Evolutionary conservation across 176 grass and related monocot genomes (phyloP), one percentile per base, ranked within the genome.

Genomic region (Otatea glauca): DNA sequence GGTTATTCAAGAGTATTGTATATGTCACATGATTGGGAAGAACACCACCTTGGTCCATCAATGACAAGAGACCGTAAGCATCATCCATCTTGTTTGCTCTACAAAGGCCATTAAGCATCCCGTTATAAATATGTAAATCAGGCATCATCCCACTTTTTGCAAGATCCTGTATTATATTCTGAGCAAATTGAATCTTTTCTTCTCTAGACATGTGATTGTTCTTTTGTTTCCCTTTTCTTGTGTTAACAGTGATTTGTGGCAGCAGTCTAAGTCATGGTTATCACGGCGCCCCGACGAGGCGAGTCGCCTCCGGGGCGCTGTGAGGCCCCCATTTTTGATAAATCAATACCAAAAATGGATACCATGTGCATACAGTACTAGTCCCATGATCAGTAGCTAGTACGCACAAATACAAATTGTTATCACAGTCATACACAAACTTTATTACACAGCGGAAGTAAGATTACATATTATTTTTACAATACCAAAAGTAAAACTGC

Each of bases 71-170:
- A 16, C 68, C 68, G 62, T 82, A 90, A 72, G 78, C 83, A 78
- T 82, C 78, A 20, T 58, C 60, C 34, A 90, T 78, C 65, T 77
- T 86, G 43, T 72, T 77, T 82, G 73, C 78, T 86, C 72, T 82
- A 78, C 73, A 86, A 58, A 90, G 66, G 62, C 83, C 88, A 82
- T 86, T 86, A 38, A 83, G 65, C 72, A 86, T 82, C 66, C 83
- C 84, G 60, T 67, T 83, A 73, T 86, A 86, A 24, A 90, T 42
- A 70, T 86, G 73, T 56, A 90, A 75, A 78, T 86, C 73, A 56
- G 78, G 83, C 78, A 82, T 66, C 54, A 82, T 71, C 16, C 73
- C 83, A 65, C 39, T 90, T 53, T 78, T 78, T 42, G 63, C 73
- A 51, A 86, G 84, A 66, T 60, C 79, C 15, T 80, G 55, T 32